Conservation (phyloP, 2,329 filamentous ascomycete species). For the Curvularia sp. region DNA sequence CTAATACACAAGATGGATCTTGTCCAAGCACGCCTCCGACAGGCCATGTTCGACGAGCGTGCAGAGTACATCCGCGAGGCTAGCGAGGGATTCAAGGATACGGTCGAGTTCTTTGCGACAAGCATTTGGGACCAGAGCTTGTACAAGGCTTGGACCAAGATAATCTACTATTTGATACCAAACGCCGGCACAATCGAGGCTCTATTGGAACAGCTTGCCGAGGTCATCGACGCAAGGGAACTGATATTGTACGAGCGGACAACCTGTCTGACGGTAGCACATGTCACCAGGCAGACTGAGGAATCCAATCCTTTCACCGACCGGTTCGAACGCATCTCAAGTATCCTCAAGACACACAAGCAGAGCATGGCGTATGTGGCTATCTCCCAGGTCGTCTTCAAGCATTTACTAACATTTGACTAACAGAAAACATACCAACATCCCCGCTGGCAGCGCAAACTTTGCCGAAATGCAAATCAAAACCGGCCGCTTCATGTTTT, state of each 20-base stretch:
- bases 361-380: slow-evolving; percentile 67
- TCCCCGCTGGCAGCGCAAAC: slow-evolving; percentile 80
- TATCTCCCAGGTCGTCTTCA: neutral
- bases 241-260: slow-evolving; percentile 93
- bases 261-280: slow-evolving; percentile 95
- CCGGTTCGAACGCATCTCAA: slow-evolving; percentile 91
- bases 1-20: slow-evolving; percentile 99
- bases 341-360: slow-evolving; percentile 99
- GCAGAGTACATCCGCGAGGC: slow-evolving; percentile 78
- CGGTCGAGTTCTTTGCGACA: slow-evolving; percentile 85
- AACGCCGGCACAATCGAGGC: slow-evolving; percentile 88
- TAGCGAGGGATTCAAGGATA: slow-evolving; percentile 69
- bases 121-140: slow-evolving; percentile 99
- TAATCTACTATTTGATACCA: slow-evolving; percentile 97
- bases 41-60: slow-evolving; percentile 83
- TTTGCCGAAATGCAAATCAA: slow-evolving; percentile 84
- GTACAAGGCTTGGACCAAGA: slow-evolving; percentile 97
- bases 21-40: slow-evolving; percentile 78
- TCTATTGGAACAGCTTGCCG: slow-evolving; percentile 81
- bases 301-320: slow-evolving; percentile 86
- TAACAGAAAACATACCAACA: slow-evolving; percentile 76
- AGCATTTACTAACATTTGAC: neutral
- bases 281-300: slow-evolving; percentile 79
- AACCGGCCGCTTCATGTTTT: slow-evolving; percentile 83
- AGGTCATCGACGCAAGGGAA: slow-evolving; percentile 90